Base-by-base conservation (phyloP, 164 flowering plant genomes). In the Stephania japonica region DNA sequence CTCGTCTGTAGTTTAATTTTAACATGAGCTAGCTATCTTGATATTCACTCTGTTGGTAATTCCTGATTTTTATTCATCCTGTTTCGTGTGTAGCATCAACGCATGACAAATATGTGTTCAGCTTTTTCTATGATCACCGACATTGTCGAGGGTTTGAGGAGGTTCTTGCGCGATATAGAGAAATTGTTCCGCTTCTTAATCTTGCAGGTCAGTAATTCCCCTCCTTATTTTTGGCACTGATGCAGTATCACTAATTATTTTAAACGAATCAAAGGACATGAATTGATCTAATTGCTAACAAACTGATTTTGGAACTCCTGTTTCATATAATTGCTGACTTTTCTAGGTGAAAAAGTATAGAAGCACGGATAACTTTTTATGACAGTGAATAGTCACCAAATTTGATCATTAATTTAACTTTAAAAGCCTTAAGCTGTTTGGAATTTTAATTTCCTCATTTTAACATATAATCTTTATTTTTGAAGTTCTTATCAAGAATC, bases 121-220 rank as follows among this genome's bases (percentile, higher is more conserved):
- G 95, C 79, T 94, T 92, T 79, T 88, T 84, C 74, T 80, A 91
- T 68, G 89, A 91, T 85, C 85, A 89, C 10, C 85, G 88, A 25
- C 70, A 76, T 72, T 94, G 98, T 75, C 70, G 81, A 75, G 98
- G 98, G 71, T 92, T 94, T 78, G 91, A 85, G 81, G 95, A 91
- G 77, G 94, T 77, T 71, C 91, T 94, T 72, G 72, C 73, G 64
- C 86, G 98, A 70, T 94, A 92, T 56, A 84, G 83, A 80, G 91
- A 92, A 70, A 92, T 92, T 75, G 79, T 89, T 70, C 97, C 97
- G 27, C 67, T 67, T 76, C 44, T 94, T 42, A 84, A 82, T 63
- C 82, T 94, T 75, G 83, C 97, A 81, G 98, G 98, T 94, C 56
- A 25, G 74, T 78, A 50, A 64, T 19, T 74, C 14, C 14, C 42